phyloP scores from a whole-genome alignment of 2,329 filamentous ascomycete species.

The Cordyceps cicadae region DNA sequence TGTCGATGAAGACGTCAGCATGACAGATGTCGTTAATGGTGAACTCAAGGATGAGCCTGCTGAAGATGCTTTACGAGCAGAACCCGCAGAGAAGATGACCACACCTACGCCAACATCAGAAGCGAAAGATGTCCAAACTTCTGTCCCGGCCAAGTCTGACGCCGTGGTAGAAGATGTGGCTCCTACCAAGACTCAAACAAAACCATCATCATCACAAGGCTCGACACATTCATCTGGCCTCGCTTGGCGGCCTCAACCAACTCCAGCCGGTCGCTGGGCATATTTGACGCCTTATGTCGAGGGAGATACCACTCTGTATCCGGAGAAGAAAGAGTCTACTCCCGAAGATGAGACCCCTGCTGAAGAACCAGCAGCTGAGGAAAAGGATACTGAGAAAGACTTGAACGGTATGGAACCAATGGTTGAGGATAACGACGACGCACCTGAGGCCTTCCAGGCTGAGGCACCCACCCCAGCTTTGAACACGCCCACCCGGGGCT shows the following conservation, averaged over 20 bases:
- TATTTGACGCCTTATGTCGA: conserved; percentile 33
- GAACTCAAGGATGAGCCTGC: background rate
- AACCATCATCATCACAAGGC: background rate
- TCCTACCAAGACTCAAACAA: background rate
- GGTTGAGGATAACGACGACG: conserved; percentile 6
- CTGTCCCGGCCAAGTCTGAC: background rate
- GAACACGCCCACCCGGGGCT: conserved; percentile 31
- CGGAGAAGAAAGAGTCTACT: conserved; percentile 26
- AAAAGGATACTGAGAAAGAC: conserved; percentile 13
- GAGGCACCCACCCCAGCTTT: conserved; percentile 30
- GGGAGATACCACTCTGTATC: conserved; percentile 31
- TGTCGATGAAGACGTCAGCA: background rate
- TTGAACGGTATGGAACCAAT: conserved; percentile 22
- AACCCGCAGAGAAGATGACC: background rate
- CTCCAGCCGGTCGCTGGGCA: conserved; percentile 27
- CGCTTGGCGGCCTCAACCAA: conserved; percentile 22
- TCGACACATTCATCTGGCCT: background rate
- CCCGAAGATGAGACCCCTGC: conserved; percentile 24
- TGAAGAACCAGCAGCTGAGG: conserved; percentile 25
- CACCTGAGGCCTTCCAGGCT: conserved; percentile 20
- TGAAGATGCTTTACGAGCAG: background rate
- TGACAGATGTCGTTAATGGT: background rate
- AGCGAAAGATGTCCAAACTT: background rate
- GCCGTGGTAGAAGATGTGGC: background rate
- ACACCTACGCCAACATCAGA: background rate